Evolutionary conservation across 2,329 filamentous ascomycete species (phyloP).

Genomic region (Aspergillus tamarii): DNA sequence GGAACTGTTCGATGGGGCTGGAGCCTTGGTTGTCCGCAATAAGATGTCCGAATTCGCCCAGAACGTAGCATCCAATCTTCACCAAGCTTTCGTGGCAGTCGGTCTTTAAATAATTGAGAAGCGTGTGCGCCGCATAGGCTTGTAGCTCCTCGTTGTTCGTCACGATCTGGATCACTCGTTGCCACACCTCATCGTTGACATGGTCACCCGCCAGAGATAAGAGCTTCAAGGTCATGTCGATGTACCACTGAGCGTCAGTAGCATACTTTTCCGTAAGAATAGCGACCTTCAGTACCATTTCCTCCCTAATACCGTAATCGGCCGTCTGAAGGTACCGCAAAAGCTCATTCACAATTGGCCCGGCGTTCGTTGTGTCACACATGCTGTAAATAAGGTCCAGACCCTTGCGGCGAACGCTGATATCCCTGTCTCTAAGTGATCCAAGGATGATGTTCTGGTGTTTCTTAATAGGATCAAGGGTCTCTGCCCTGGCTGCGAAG

Average conservation of each 20-base stretch:
- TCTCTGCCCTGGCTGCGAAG: conserved; percentile 89
- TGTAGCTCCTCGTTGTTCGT: conserved; percentile 99
- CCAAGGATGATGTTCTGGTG: conserved; percentile 96
- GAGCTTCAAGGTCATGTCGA: conserved; percentile 91
- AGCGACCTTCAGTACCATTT: conserved; percentile 99
- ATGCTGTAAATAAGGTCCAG: conserved; percentile 98
- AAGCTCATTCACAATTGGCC: conserved; percentile 89
- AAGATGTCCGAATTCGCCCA: conserved; percentile 95
- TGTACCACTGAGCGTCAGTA: conserved; percentile 98
- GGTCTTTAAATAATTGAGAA: conserved; percentile 86
- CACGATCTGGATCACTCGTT: conserved; percentile 96
- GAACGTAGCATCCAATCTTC: conserved; percentile 94
- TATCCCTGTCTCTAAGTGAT: conserved; percentile 91
- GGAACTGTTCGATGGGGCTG: conserved; percentile 95
- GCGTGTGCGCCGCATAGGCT: conserved; percentile 92
- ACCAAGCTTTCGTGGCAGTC: conserved; percentile 96
- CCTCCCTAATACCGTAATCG: conserved; percentile 96
- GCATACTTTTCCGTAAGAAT: conserved; percentile 98
- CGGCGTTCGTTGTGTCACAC: conserved; percentile 95
- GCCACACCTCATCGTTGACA: conserved; percentile 98
- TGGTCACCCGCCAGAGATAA: conserved; percentile 97
- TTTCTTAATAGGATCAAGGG: conserved; percentile 94
- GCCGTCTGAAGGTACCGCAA: conserved; percentile 93
- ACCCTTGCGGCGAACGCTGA: conserved; percentile 93
- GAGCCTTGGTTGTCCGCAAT: conserved; percentile 90